Conservation (phyloP, 2,329 filamentous ascomycete species). For the Aureobasidium sp. region DNA sequence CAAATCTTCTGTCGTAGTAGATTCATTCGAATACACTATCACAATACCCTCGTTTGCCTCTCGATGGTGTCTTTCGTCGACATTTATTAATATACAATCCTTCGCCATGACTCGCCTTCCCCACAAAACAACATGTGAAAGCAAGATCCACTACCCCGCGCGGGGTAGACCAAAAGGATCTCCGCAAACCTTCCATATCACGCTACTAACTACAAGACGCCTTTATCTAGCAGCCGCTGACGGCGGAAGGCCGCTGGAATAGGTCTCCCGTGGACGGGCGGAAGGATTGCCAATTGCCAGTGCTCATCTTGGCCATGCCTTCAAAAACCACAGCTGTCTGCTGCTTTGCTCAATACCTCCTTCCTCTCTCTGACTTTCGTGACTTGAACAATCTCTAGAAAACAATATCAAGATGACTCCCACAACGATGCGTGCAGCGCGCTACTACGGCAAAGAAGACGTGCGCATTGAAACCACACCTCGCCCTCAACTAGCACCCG, state of each 20-base stretch:
- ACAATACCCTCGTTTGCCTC: too few relatives aligned
- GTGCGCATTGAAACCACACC: constrained; percentile 60
- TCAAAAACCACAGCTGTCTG: not conserved
- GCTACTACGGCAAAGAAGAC: constrained; percentile 63
- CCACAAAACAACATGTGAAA: not conserved
- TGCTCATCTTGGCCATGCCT: not conserved
- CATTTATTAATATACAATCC: too few relatives aligned
- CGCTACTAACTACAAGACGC: not conserved
- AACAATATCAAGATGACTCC: not conserved
- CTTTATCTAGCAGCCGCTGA: too few relatives aligned
- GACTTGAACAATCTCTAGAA: too few relatives aligned
- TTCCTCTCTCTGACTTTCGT: not conserved
- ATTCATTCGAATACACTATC: too few relatives aligned
- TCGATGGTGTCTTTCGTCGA: too few relatives aligned
- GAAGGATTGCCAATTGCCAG: not conserved
- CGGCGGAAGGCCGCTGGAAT: not conserved
- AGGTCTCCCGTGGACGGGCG: constrained; percentile 8
- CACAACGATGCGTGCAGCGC: constrained; percentile 60
- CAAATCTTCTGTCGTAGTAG: too few relatives aligned
- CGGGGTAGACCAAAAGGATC: not conserved
- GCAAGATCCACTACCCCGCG: not conserved
- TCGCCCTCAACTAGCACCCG: constrained; percentile 51
- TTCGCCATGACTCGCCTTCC: not conserved
- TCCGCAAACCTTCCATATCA: not conserved
- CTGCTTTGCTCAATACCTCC: not conserved